Base-by-base conservation (phyloP, 768 basidiomycete species). In the Austroboletus festivus region DNA sequence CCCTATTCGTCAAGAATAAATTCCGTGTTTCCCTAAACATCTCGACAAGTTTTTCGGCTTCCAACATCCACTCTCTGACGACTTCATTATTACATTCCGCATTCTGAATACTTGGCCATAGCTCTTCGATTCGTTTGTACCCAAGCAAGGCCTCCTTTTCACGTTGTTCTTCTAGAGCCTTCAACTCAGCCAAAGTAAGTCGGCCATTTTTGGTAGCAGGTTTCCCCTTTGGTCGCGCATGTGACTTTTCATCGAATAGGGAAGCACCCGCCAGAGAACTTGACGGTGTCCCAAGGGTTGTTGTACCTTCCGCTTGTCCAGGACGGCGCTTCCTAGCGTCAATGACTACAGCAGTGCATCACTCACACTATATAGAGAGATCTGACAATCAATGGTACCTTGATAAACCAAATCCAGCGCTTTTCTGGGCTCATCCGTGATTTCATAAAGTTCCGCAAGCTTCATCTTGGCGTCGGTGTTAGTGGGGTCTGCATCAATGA, bases 401-500 rank as follows among this genome's bases (percentile, higher is more conserved):
- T 93, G 83, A 95, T 56, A 56, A 38, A 59, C 58, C 3, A 96
- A 69, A 7, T 88, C 83, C 0, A 96, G 74, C 0, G 95, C 95
- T 60, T 86, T 86, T 15, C 82, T 73, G 1, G 87, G 83, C 53
- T 93, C 81, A 20, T 86, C 83, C 54, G 86, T 69, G 11, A 89
- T 82, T 65, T 99, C 95, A 54, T 92, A 90, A 13, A 93, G 81
- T 54, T 89, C 89, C 0, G 94, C 95, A 0, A 97, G 76, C 53
- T 89, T 87, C 79, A 94, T 84, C 44, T 92, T 93, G 22, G 85
- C 86, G 23, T 93, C 89, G 57, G 83, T 81, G 55, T 90, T 79
- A 0, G 76, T 75, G 0, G 90, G 85, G 62, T 93, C 88, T 1
- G 80, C 80, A 4, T 77, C 72, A 16, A 86, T 73, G 24, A 94